These are phyloP conservation scores for Pinus tabuliformis DNA, from an alignment of 75 land plant species.

Conservation along the genomic window DNA sequence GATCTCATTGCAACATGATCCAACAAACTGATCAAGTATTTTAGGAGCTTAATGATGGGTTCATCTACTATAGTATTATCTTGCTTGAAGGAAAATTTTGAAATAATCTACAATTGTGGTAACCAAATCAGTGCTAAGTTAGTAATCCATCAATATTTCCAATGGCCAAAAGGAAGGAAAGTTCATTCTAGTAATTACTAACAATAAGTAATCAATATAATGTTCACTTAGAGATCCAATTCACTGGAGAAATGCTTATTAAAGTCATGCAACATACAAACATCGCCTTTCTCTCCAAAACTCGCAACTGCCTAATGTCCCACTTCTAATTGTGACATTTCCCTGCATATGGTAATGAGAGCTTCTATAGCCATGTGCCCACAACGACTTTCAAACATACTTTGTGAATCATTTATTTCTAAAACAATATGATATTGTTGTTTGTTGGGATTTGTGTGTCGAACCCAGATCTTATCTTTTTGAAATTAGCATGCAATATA, in stretches of 20 bases:
- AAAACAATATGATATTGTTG: constrained; percentile 96
- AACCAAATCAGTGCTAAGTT: neutral
- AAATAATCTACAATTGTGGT: constrained; percentile 61
- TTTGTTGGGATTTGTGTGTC: constrained; percentile 87
- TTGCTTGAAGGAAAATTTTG: constrained; percentile 86
- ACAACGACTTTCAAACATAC: constrained; percentile 93
- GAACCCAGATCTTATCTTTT: constrained; percentile 95
- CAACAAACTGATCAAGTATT: constrained; percentile 67
- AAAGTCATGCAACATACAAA: constrained; percentile 85
- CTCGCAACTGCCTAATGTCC: constrained; percentile 94
- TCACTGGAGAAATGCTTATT: constrained; percentile 81
- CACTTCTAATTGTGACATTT: constrained; percentile 94
- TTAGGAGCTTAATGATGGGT: constrained; percentile 85
- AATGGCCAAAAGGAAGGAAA: neutral
- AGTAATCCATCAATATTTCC: neutral
- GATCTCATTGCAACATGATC: constrained; percentile 65
- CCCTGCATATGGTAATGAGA: constrained; percentile 86
- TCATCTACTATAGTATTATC: constrained; percentile 89
- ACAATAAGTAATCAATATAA: neutral
- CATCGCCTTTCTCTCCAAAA: constrained; percentile 92
- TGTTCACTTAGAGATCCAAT: constrained; percentile 66
- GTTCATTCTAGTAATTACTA: neutral
- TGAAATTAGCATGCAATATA: constrained; percentile 95
- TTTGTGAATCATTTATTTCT: constrained; percentile 96
- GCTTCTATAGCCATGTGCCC: constrained; percentile 94